These are phyloP conservation scores for Mangifera indica DNA, from an alignment of 345 rosid species.

Conservation along the genomic window DNA sequence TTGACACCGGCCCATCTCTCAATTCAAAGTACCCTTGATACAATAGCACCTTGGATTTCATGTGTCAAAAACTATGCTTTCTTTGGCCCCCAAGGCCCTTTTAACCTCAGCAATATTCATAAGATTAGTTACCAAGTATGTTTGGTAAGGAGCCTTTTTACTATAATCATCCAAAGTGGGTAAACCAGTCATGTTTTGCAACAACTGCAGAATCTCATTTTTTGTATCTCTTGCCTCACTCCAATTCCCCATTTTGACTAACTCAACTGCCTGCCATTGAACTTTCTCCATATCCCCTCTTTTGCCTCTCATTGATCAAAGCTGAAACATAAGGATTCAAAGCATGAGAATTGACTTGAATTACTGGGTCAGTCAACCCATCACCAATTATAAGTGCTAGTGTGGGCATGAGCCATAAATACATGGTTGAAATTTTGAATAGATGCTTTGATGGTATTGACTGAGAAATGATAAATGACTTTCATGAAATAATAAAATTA, in stretches of 20 bases:
- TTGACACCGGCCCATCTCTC: conserved; percentile 67
- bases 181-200: conserved; percentile 67
- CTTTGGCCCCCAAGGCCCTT: conserved; percentile 46
- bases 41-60: conserved; percentile 60
- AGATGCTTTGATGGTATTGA: too few species aligned
- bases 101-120: conserved; percentile 45
- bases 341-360: conserved; percentile 58
- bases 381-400: too few species aligned
- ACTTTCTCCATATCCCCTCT: conserved; percentile 49
- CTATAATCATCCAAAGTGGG: conserved; percentile 65
- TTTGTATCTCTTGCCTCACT: conserved; percentile 62
- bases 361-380: conserved; percentile 69
- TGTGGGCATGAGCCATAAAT: too few species aligned
- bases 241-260: conserved; percentile 49
- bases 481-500: too few species aligned
- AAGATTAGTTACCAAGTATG: conserved; percentile 38
- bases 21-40: conserved; percentile 68
- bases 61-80: conserved; percentile 41
- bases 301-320: conserved; percentile 65
- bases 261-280: conserved; percentile 41
- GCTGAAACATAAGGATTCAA: conserved; percentile 57
- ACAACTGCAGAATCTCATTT: conserved; percentile 23
- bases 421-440: too few species aligned
- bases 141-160: conserved; percentile 43
- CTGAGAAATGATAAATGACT: too few species aligned